Evolutionary conservation across 495 filamentous ascomycete species (phyloP).

Genomic region (Aspergillus sparsus): DNA sequence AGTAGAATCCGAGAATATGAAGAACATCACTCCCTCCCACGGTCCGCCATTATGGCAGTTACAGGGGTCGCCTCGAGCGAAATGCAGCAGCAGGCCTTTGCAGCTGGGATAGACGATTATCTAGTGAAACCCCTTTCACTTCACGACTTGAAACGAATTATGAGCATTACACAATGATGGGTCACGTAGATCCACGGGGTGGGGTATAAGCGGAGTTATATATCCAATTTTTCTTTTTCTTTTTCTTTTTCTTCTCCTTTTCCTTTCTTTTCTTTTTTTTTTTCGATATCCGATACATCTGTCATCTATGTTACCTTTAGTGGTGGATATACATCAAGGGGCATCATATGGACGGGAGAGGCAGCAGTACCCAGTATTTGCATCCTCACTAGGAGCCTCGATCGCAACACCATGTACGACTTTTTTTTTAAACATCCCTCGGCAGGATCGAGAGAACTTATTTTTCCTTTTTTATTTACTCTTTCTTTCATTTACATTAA

Average conservation of each 20-base stretch:
- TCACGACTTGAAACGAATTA: slow-evolving; percentile 39
- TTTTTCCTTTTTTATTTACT: too few species aligned
- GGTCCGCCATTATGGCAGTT: slow-evolving; percentile 48
- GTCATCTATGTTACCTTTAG: too few species aligned
- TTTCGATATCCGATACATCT: too few species aligned
- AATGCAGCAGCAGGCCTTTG: slow-evolving; percentile 44
- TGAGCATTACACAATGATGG: slow-evolving; percentile 30
- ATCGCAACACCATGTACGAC: too few species aligned
- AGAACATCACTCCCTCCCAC: slow-evolving; percentile 24
- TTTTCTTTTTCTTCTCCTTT: background rate
- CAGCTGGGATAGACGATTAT: slow-evolving; percentile 50
- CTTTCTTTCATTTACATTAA: too few species aligned
- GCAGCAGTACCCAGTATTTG: too few species aligned
- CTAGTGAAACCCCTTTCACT: slow-evolving; percentile 53
- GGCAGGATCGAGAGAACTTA: too few species aligned
- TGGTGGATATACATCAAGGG: too few species aligned
- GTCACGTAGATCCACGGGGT: background rate
- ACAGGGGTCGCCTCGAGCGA: slow-evolving; percentile 48
- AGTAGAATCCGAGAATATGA: slow-evolving; percentile 57
- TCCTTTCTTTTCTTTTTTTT: background rate
- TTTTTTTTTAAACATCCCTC: too few species aligned
- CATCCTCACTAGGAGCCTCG: too few species aligned
- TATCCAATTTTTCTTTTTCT: background rate
- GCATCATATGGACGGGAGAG: too few species aligned
- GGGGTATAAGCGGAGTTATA: background rate